phyloP scores from a whole-genome alignment of 805 yeast genomes.

The Pichia thaimueangensis region DNA sequence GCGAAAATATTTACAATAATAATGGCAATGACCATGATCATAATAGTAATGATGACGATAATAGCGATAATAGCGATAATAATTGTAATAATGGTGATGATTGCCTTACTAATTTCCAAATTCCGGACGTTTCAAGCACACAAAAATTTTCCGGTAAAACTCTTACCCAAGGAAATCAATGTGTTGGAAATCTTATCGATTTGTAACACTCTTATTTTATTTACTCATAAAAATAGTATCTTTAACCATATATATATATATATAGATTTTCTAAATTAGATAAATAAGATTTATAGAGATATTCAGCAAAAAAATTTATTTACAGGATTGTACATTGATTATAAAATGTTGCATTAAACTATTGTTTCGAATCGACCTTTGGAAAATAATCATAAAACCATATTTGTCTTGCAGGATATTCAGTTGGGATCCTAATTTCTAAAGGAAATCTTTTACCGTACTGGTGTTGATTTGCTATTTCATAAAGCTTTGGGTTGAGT shows the following conservation, averaged over 20 bases:
- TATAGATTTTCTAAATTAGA: too few species aligned
- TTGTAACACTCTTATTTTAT: background rate
- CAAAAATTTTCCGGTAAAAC: too few species aligned
- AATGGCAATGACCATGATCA: slow-evolving; percentile 6
- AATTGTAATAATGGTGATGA: background rate
- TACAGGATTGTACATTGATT: slow-evolving; percentile 1
- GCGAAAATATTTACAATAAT: background rate
- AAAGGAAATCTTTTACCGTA: slow-evolving; percentile 63
- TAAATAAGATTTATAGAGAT: too few species aligned
- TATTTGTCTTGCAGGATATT: slow-evolving; percentile 72
- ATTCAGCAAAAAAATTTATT: background rate
- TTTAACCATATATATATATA: too few species aligned
- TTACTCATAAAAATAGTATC: background rate
- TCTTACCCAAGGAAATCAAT: too few species aligned
- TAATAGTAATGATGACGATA: background rate
- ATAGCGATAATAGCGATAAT: background rate
- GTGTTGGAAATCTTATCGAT: slow-evolving; percentile 10
- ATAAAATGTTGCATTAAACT: too few species aligned
- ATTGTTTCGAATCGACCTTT: too few species aligned
- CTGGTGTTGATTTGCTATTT: slow-evolving; percentile 54
- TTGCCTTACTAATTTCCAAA: background rate
- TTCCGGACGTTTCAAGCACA: background rate
- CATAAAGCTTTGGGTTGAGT: slow-evolving; percentile 49
- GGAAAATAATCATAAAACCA: slow-evolving; percentile 62
- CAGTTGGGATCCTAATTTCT: slow-evolving; percentile 84